phyloP scores from a whole-genome alignment of 2,329 filamentous ascomycete species.

The Ophiocordyceps camponoti-rufipedis region DNA sequence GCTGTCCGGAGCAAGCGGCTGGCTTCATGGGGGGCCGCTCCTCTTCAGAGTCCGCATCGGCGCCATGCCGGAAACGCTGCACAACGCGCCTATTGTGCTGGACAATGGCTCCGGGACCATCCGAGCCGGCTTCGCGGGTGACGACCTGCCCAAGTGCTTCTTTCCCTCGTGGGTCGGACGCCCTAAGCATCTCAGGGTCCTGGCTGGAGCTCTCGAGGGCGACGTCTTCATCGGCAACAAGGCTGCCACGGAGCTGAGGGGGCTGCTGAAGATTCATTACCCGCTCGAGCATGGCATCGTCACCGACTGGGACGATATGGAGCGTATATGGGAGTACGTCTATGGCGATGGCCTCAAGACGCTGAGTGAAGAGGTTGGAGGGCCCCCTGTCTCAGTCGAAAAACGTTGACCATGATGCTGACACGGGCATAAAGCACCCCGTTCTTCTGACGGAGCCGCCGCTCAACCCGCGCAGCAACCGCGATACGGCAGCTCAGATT shows the following conservation, averaged over 20 bases:
- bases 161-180: conserved; percentile 95
- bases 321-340: conserved; percentile 96
- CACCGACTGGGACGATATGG: conserved; percentile 99
- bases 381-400: neutral
- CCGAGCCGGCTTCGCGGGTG: conserved; percentile 87
- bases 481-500: conserved; percentile 90
- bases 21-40: neutral
- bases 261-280: conserved; percentile 87
- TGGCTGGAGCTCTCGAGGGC: conserved; percentile 91
- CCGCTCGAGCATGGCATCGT: conserved; percentile 95
- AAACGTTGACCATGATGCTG: neutral
- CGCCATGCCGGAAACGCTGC: conserved; percentile 45
- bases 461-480: conserved; percentile 85
- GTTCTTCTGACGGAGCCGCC: conserved; percentile 92
- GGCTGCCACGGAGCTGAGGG: conserved; percentile 72
- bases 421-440: conserved; percentile 48
- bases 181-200: conserved; percentile 84
- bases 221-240: conserved; percentile 93
- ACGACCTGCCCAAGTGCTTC: conserved; percentile 89
- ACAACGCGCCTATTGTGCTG: conserved; percentile 96
- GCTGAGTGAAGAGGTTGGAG: conserved; percentile 72
- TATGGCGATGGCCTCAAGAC: conserved; percentile 94
- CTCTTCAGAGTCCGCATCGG: neutral
- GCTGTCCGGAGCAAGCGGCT: too few relatives aligned
- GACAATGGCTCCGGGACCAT: conserved; percentile 98